phyloP scores from a whole-genome alignment of 768 basidiomycete genomes.

The Mycena metata region DNA sequence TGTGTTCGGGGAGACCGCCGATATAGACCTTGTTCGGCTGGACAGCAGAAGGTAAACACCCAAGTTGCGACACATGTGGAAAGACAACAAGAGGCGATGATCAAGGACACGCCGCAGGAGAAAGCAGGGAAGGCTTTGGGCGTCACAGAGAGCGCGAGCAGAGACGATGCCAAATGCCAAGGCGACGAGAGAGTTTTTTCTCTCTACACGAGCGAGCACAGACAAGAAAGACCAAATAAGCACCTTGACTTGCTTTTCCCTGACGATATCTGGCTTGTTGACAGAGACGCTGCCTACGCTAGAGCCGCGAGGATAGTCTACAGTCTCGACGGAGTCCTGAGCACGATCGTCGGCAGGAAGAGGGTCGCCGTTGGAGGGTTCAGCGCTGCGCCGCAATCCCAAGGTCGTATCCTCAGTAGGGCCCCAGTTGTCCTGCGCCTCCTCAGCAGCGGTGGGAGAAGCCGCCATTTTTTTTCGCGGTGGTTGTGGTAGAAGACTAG shows the following conservation, averaged over 20 bases:
- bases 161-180: conserved; percentile 54
- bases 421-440: conserved; percentile 60
- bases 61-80: conserved; percentile 66
- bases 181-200: conserved; percentile 49
- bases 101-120: conserved; percentile 55
- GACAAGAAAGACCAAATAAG: conserved; percentile 66
- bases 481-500: conserved; percentile 7
- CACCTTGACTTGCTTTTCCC: conserved; percentile 90
- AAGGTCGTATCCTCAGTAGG: conserved; percentile 63
- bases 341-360: conserved; percentile 65
- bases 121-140: conserved; percentile 52
- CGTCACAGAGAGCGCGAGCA: conserved; percentile 56
- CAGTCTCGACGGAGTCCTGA: conserved; percentile 61
- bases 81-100: conserved; percentile 62
- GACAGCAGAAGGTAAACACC: conserved; percentile 78
- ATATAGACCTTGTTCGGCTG: conserved; percentile 96
- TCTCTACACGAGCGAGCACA: conserved; percentile 35
- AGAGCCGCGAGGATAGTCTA: conserved; percentile 65
- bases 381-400: conserved; percentile 57
- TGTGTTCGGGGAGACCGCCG: conserved; percentile 90
- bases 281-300: conserved; percentile 60
- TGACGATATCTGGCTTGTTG: conserved; percentile 63
- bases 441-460: conserved; percentile 37
- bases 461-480: conserved; percentile 34
- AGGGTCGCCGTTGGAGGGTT: conserved; percentile 60